A percentile compares a stretch with the other conserved stretches of the same genome.
phyloP scores from a whole-genome alignment of 345 rosid species.

The Eucalyptus dawsonii region DNA sequence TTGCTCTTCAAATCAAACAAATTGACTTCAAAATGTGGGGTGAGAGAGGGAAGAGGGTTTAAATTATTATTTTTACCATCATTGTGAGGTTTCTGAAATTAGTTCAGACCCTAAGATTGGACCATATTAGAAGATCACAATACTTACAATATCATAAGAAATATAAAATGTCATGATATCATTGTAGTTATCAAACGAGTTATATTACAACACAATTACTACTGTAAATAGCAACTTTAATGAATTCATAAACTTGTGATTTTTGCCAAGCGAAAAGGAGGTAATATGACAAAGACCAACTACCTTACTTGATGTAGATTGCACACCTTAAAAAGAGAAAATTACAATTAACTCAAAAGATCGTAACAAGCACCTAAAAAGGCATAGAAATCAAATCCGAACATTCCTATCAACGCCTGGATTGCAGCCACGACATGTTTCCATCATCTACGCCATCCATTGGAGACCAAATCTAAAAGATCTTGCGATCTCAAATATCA shows the following conservation, averaged over 20 bases:
- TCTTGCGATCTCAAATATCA: background rate
- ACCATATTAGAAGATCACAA: background rate
- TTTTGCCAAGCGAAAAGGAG: background rate
- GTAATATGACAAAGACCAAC: background rate
- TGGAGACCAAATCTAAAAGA: background rate
- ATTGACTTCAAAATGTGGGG: background rate
- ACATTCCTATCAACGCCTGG: background rate
- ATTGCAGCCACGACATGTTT: background rate
- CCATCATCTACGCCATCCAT: background rate
- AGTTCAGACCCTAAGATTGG: background rate
- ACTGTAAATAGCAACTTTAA: background rate
- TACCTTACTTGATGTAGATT: background rate
- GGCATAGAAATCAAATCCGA: background rate
- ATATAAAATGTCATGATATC: background rate
- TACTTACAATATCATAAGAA: background rate
- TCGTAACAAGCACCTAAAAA: background rate
- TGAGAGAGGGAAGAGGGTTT: background rate
- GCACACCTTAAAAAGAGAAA: background rate
- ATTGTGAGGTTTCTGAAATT: background rate
- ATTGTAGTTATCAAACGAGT: background rate
- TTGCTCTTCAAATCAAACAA: background rate
- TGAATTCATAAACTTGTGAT: background rate
- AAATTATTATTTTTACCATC: background rate
- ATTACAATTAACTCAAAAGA: background rate
- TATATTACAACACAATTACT: background rate